A percentile compares a stretch with the other conserved stretches of the same genome.
Evolutionary conservation across 225 moss, liverwort and hornwort genomes (phyloP).

Genomic region (Ulota crispa): DNA sequence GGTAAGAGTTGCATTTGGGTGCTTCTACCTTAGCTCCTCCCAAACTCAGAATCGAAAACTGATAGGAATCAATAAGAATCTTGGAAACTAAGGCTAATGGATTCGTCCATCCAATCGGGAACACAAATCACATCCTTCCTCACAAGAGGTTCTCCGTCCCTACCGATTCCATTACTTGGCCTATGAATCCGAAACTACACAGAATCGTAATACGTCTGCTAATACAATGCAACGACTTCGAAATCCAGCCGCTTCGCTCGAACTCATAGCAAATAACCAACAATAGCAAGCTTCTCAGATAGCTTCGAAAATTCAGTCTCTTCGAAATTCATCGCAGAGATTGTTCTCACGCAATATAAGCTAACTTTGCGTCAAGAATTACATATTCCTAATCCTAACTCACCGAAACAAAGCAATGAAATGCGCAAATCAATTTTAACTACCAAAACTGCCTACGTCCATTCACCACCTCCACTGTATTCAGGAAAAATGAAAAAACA

Average conservation of each 20-base stretch:
- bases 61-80: neutral
- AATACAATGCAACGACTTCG: neutral
- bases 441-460: conserved; percentile 5
- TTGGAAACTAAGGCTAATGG: neutral
- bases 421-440: neutral
- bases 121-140: neutral
- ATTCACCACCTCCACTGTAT: neutral
- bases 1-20: too few relatives aligned
- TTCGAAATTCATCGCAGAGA: neutral
- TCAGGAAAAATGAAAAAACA: neutral
- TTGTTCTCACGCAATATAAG: neutral
- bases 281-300: neutral
- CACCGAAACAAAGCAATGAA: neutral
- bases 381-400: neutral
- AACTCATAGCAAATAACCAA: neutral
- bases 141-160: conserved; percentile 3
- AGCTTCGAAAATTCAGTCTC: neutral
- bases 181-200: neutral
- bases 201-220: neutral
- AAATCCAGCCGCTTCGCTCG: neutral
- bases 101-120: neutral
- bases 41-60: neutral
- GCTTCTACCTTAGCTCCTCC: too few relatives aligned
- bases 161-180: neutral
- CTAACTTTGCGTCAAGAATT: neutral